These are phyloP conservation scores for Emergomyces orientalis DNA, from an alignment of 2,329 filamentous ascomycete species.

Conservation along the genomic window DNA sequence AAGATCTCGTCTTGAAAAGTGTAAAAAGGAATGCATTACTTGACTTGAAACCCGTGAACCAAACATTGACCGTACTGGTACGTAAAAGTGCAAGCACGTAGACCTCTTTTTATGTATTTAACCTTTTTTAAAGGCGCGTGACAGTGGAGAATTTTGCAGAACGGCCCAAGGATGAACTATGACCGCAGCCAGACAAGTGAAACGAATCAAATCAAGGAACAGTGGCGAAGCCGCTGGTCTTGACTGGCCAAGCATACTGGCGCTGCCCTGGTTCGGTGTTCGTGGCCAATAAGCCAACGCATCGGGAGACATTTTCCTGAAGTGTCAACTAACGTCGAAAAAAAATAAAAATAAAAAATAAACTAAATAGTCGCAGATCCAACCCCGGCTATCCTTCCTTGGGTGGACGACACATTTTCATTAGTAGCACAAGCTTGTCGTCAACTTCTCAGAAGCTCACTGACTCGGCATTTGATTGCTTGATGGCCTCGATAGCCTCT, in stretches of 20 bases:
- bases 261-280: not conserved
- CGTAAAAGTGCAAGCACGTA: too few relatives aligned
- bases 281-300: not conserved
- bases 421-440: not conserved
- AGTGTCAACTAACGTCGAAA: not conserved
- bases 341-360: too few relatives aligned
- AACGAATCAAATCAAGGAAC: conserved; percentile 2
- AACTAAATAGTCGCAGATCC: not conserved
- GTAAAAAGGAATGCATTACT: not conserved
- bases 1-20: not conserved
- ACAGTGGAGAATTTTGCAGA: not conserved
- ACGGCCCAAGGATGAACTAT: not conserved
- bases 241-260: too few relatives aligned
- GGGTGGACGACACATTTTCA: not conserved
- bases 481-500: not conserved
- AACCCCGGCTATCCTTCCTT: conserved; percentile 4
- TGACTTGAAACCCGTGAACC: not conserved
- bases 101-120: too few relatives aligned
- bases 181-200: not conserved
- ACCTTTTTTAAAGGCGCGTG: not conserved
- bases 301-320: not conserved
- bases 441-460: not conserved
- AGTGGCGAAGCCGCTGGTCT: too few relatives aligned
- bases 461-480: not conserved
- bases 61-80: not conserved